Conservation (phyloP, 305 asterid species). For the Salvia sclarea region DNA sequence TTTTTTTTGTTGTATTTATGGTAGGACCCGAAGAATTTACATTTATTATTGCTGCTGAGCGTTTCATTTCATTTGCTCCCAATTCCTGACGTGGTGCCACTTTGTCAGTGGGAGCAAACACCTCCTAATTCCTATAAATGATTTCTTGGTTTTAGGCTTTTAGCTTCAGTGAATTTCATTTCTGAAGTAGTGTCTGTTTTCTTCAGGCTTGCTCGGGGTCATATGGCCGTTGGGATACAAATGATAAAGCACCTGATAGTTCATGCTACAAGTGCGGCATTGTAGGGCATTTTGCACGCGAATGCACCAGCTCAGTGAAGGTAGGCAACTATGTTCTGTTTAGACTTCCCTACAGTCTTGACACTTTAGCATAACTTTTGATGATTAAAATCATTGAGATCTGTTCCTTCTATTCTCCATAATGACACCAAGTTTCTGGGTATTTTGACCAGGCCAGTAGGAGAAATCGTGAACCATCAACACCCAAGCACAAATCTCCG, state of each 20-base stretch:
- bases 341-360: not conserved
- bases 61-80: not conserved
- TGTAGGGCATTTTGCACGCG: conserved; percentile 91
- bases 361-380: not conserved
- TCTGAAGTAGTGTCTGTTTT: conserved; percentile 21
- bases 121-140: no score
- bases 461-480: conserved; percentile 59
- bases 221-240: conserved; percentile 35
- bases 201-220: conserved; percentile 67
- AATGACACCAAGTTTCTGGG: conserved; percentile 19
- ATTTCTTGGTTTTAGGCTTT: not conserved
- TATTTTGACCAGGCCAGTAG: conserved; percentile 49
- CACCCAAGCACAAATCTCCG: conserved; percentile 56
- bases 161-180: not conserved
- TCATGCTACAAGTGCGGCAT: conserved; percentile 80
- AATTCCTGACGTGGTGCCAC: not conserved
- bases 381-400: conserved; percentile 8
- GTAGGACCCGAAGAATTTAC: not conserved
- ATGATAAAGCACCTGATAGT: conserved; percentile 37
- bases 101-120: not conserved
- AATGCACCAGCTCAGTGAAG: conserved; percentile 58
- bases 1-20: conserved; percentile 19
- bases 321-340: conserved; percentile 36
- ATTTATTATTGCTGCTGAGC: not conserved
- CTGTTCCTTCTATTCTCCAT: not conserved